A percentile compares a stretch with the other conserved stretches of the same genome.
phyloP scores from a whole-genome alignment of 768 basidiomycete genomes.

The Suillus tomentosus region DNA sequence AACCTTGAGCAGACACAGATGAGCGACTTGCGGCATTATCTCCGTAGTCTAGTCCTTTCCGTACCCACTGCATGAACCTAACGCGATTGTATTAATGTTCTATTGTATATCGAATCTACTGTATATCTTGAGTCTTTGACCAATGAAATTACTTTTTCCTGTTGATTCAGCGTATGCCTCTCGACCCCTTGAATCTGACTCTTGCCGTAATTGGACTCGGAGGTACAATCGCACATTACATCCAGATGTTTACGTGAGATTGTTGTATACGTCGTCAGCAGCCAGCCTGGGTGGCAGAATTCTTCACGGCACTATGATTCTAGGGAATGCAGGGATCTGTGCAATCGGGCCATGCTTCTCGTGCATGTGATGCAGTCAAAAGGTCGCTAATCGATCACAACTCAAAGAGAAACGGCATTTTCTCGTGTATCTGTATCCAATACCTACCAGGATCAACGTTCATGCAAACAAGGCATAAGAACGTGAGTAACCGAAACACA shows the following conservation, averaged over 20 bases:
- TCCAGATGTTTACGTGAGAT: neutral
- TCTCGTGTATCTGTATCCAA: neutral
- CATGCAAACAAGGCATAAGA: neutral
- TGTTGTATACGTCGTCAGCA: neutral
- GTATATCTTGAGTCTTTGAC: neutral
- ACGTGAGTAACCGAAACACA: neutral
- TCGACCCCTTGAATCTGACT: neutral
- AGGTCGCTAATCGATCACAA: no score
- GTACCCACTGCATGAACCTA: neutral
- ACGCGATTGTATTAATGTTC: neutral
- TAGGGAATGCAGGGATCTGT: neutral
- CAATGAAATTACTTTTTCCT: neutral
- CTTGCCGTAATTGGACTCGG: neutral
- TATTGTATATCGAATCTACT: neutral
- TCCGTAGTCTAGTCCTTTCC: neutral
- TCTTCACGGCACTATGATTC: neutral
- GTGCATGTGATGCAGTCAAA: neutral
- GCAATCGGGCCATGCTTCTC: neutral
- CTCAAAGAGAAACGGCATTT: neutral
- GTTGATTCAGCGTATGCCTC: neutral
- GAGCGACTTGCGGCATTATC: neutral
- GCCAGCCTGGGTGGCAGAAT: neutral
- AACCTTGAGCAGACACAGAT: conserved; percentile 13
- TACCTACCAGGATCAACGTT: neutral
- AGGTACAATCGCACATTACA: neutral